Conservation (phyloP, 805 yeast genomes). For the Yarrowia sp. region DNA sequence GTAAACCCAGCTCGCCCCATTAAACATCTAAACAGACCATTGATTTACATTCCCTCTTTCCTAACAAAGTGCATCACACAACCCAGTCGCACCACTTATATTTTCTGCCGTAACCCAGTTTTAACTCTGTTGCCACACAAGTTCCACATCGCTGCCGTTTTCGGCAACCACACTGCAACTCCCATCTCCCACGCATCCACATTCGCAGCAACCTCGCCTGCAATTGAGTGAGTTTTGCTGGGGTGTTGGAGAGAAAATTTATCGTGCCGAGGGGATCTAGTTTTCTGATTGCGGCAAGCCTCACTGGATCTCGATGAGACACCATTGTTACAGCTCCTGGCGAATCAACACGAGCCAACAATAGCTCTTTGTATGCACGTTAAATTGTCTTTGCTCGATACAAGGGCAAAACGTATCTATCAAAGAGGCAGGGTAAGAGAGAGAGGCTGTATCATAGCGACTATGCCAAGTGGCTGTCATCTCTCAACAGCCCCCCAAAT, state of each 20-base stretch:
- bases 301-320: no score
- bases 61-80: not conserved
- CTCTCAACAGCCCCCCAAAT: no score
- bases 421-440: not conserved
- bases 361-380: slow-evolving; percentile 20
- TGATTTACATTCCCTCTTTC: slow-evolving; percentile 12
- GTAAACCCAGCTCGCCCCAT: no score
- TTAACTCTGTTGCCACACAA: slow-evolving; percentile 6
- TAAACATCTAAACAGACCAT: not conserved
- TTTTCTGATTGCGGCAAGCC: no score
- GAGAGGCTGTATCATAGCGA: not conserved
- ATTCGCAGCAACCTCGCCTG: not conserved
- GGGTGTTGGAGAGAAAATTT: not conserved
- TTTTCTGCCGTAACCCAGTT: not conserved
- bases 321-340: no score
- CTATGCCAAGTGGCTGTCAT: no score
- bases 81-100: slow-evolving; percentile 2
- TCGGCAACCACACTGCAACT: not conserved
- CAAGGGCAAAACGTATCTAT: not conserved
- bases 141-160: not conserved
- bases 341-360: not conserved
- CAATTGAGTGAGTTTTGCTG: no score
- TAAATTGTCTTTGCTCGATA: slow-evolving; percentile 14
- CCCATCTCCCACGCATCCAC: not conserved
- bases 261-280: no score